Base-by-base conservation (phyloP, 805 yeast genomes). In the Saccharomycopsis oosterbeekiorum region DNA sequence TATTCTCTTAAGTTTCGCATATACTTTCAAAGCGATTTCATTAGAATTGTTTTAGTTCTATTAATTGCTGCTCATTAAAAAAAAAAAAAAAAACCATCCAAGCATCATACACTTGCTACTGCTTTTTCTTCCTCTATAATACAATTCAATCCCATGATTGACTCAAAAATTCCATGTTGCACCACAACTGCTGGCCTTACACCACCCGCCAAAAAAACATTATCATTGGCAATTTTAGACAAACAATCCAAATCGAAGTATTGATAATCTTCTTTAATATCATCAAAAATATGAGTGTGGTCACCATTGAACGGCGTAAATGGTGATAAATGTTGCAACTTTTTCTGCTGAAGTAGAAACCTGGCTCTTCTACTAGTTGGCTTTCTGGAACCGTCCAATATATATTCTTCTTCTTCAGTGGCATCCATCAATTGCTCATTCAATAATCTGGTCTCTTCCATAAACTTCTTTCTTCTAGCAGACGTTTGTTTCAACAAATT, bases 261-360 rank as follows among this genome's bases (percentile, higher is more conserved):
- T 59, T 78, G 77, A 26, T 76, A 73, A 8, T 75, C 64, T 62
- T 86, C 85, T 64, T 94, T 78, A 11, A 47, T 47, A 47, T 47
- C 53, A 24, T 47, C 53, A 47, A 47, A 47, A 47, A 47, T 47
- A 24, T 21, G 53, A 21, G 53, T 47, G 26, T 15, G 53, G 73
- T 93, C 98, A 55, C 97, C 97, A 69, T 86, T 84, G 74, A 93
- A 93, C 9, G 98, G 98, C 11, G 98, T 91, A 71, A 92, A 93
- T 17, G 98, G 98, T 5, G 79, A 62, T 14, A 59, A 59, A 54
- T 62, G 70, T 64, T 61, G 68, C 66, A 41, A 69, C 65, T 42
- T 70, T 58, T 68, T 75, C 55, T 24, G 12, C 69, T 37, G 34
- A 21, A 24, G 42, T 29, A 59, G 70, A 73, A 60, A 67, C 69